Conservation (phyloP, 768 basidiomycete species). For the Hemileccinum impolitum region DNA sequence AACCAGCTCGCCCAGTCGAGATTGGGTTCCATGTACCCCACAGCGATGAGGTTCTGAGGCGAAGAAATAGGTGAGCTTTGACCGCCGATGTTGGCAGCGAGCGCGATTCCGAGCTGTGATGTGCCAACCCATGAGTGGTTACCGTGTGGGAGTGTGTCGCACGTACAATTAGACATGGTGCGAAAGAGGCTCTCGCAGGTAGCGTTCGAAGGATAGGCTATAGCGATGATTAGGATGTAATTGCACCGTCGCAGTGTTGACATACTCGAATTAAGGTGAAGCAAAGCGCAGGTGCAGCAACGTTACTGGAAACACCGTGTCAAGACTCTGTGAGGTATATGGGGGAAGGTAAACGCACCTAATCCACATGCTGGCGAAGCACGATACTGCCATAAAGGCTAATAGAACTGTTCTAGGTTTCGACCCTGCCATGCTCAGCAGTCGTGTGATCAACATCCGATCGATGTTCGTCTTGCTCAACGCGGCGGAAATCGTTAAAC, state of each 20-base stretch:
- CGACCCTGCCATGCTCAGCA: constrained; percentile 88
- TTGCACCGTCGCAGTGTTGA: constrained; percentile 4
- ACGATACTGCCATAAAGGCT: constrained; percentile 93
- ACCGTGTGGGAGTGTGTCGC: background rate
- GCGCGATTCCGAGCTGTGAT: constrained; percentile 83
- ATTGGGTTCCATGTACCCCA: constrained; percentile 79
- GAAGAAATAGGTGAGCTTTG: constrained; percentile 97
- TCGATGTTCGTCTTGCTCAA: constrained; percentile 95
- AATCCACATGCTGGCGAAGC: constrained; percentile 99
- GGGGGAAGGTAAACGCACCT: constrained; percentile 46
- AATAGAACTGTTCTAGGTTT: constrained; percentile 83
- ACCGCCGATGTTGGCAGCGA: constrained; percentile 98
- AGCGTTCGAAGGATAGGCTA: constrained; percentile 93
- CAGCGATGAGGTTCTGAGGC: constrained; percentile 94
- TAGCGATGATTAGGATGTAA: constrained; percentile 3
- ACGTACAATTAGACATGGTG: constrained; percentile 87
- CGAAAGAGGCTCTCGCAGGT: constrained; percentile 82
- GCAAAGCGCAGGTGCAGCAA: constrained; percentile 95
- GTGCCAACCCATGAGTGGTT: background rate
- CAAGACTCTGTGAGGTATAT: background rate
- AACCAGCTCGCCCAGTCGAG: constrained; percentile 95
- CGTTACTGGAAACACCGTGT: constrained; percentile 57
- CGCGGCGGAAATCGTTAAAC: constrained; percentile 96
- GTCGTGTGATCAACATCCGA: constrained; percentile 82
- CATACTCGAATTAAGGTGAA: constrained; percentile 91